Conservation (phyloP, 192 early-diverging fungal genomes). For the Backusella luteola region DNA sequence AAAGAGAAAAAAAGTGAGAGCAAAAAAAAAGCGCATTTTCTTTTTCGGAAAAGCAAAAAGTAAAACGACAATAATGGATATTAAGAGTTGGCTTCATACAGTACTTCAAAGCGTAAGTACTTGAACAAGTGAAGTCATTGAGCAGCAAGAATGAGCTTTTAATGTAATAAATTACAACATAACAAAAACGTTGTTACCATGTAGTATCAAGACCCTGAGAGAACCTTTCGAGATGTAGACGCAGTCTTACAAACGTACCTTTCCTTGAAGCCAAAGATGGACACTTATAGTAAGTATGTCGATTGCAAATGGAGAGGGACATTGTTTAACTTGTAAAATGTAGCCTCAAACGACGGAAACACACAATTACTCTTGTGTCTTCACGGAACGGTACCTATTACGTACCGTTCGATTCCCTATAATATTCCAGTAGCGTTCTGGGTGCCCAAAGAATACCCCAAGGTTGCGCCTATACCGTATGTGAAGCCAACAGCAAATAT, state of each 20-base stretch:
- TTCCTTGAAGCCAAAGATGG: conserved; percentile 63
- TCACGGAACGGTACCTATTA: conserved; percentile 86
- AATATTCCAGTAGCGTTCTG: conserved; percentile 92
- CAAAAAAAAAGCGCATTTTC: background rate
- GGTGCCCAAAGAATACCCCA: conserved; percentile 83
- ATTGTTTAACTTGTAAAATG: background rate
- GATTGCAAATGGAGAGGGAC: background rate
- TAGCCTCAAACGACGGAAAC: conserved; percentile 59
- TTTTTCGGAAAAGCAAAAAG: background rate
- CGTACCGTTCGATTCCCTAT: conserved; percentile 75
- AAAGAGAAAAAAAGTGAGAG: background rate
- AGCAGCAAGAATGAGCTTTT: background rate
- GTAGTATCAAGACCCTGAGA: conserved; percentile 62
- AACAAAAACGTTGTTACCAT: background rate
- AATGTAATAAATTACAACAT: background rate
- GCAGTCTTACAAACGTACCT: conserved; percentile 54
- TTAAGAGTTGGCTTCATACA: conserved; percentile 28
- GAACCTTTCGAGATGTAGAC: conserved; percentile 66
- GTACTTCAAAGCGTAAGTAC: conserved; percentile 22
- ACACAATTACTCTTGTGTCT: conserved; percentile 74
- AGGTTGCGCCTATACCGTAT: conserved; percentile 74
- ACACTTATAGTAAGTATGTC: conserved; percentile 62
- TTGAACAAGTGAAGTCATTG: background rate
- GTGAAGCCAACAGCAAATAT: conserved; percentile 89
- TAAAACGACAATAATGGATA: conserved; percentile 7